Evolutionary conservation across 352 stramenopile genomes (phyloP), one percentile per base, ranked within the genome.

Genomic region (Pythium phragmiticola): DNA sequence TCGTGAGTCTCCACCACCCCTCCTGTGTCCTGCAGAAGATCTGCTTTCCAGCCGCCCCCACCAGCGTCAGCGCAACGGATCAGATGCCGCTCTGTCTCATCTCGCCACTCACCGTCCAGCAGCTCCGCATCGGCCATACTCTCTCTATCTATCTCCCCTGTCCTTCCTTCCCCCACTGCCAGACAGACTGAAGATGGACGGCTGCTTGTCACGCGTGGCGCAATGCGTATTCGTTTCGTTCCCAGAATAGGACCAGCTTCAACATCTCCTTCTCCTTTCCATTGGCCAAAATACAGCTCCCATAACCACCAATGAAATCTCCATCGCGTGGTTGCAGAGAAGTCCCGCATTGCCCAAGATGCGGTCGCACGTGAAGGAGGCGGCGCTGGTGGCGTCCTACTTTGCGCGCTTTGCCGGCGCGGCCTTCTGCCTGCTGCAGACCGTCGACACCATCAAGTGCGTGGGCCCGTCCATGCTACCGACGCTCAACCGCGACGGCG

Each of bases 381-480:
- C 80, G 53, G 70, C 69, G 47, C 53, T 78, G 16, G 76, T 89
- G 63, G 30, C 84, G 60, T 82, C 79, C 57, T 84, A 75, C 76
- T 87, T 94, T 56, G 76, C 76, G 54, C 87, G 87, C 67, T 95
- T 95, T 67, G 83, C 77, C 11, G 80, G 84, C 48, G 69, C 82
- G 30, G 69, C 80, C 21, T 95, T 78, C 69, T 95, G 87, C 58
- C 64, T 92, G 51, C 60, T 86, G 63, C 80, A 95, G 64, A 56
- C 52, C 21, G 78, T 68, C 2, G 89, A 97, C 63, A 85, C 87
- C 12, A 88, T 95, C 69, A 93, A 95, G 68, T 96, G 87, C 62
- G 83, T 89, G 36, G 90, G 90, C 0, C 90, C 90, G 59, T 96
- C 85, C 49, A 97, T 97, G 90, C 78, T 97, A 36, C 89, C 89